Percentiles rank a stretch among this genome's conserved stretches.
phyloP scores from a whole-genome alignment of 139 green algal genomes.

The Mychonastes homosphaera region DNA sequence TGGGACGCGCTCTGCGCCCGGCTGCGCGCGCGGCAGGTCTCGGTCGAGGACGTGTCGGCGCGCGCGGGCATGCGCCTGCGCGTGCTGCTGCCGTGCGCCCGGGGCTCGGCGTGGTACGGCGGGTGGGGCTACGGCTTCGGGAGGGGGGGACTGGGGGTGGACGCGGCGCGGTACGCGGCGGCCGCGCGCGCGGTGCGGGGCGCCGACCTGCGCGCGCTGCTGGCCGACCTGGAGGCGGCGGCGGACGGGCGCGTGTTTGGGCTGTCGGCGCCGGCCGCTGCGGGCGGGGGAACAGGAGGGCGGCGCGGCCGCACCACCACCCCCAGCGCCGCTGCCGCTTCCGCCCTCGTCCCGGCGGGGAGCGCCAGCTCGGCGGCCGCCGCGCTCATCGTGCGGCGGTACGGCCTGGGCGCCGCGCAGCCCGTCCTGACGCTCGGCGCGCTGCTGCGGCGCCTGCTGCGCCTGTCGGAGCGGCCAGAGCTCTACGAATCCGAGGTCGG shows the following conservation, averaged over 20 bases:
- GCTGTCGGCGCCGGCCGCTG: too few relatives aligned
- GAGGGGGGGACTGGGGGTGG: constrained; percentile 71
- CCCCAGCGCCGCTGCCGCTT: too few relatives aligned
- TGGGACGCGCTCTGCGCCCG: constrained; percentile 83
- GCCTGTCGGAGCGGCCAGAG: constrained; percentile 33
- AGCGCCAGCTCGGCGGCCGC: not conserved
- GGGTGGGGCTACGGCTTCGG: constrained; percentile 88
- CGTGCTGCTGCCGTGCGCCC: constrained; percentile 59
- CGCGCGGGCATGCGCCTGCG: constrained; percentile 85
- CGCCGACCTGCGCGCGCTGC: constrained; percentile 31
- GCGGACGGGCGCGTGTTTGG: constrained; percentile 1
- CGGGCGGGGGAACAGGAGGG: too few relatives aligned
- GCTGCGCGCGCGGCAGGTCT: constrained; percentile 52
- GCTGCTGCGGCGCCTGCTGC: constrained; percentile 49
- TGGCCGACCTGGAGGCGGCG: constrained; percentile 44
- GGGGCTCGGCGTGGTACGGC: constrained; percentile 80
- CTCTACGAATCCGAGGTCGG: too few relatives aligned
- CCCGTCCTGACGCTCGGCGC: constrained; percentile 34
- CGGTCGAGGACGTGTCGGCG: constrained; percentile 88
- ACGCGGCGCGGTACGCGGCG: constrained; percentile 34
- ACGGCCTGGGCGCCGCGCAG: too few relatives aligned
- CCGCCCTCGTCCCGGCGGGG: too few relatives aligned
- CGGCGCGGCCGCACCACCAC: too few relatives aligned
- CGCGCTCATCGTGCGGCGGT: not conserved
- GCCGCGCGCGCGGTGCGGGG: constrained; percentile 35